A percentile compares a stretch with the other conserved stretches of the same genome.
These are phyloP conservation scores for Grosmannia penicillata DNA, from an alignment of 2,329 filamentous ascomycete genomes.

Conservation along the genomic window DNA sequence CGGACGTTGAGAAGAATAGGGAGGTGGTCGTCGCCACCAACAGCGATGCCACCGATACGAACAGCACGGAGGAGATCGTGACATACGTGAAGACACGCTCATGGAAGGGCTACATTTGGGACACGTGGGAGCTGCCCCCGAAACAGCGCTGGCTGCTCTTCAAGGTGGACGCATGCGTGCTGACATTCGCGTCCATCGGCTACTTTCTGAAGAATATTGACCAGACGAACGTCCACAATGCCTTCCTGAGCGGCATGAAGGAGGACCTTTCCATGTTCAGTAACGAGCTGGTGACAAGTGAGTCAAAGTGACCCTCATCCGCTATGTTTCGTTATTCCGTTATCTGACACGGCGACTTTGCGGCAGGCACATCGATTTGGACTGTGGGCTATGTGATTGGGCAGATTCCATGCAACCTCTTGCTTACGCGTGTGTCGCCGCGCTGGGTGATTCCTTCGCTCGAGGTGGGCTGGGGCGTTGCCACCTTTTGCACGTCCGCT, in stretches of 20 bases:
- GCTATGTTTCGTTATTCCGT: neutral
- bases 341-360: neutral
- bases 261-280: constrained; percentile 27
- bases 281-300: constrained; percentile 22
- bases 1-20: no score
- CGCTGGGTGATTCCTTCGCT: constrained; percentile 17
- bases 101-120: constrained; percentile 24
- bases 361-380: constrained; percentile 17
- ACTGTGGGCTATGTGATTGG: constrained; percentile 14
- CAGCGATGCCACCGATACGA: no score
- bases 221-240: constrained; percentile 26
- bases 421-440: constrained; percentile 13
- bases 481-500: constrained; percentile 10
- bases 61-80: no score
- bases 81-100: no score
- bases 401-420: constrained; percentile 14
- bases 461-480: constrained; percentile 17
- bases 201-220: constrained; percentile 23
- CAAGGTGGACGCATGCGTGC: constrained; percentile 20
- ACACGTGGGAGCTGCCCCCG: constrained; percentile 18
- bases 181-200: constrained; percentile 19
- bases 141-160: constrained; percentile 19
- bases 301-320: no score
- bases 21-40: no score
- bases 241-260: constrained; percentile 31